Percentiles rank a stretch among this genome's conserved stretches.
phyloP scores from a whole-genome alignment of 2,329 filamentous ascomycete species.

The Fusarium albosuccineum region DNA sequence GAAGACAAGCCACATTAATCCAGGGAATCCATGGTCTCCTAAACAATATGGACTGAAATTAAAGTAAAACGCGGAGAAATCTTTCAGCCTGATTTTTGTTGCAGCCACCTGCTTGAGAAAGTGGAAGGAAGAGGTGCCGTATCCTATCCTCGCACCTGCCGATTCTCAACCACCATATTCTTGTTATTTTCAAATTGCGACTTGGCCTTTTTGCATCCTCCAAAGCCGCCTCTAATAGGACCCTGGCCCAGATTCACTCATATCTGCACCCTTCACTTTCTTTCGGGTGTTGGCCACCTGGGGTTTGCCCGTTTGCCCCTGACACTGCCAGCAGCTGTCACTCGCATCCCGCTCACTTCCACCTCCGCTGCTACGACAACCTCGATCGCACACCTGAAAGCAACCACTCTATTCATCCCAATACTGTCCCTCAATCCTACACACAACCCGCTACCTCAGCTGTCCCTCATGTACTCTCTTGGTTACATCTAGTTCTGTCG shows the following conservation, averaged over 20 bases:
- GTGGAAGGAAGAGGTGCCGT: background rate
- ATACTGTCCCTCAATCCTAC: conserved; percentile 15
- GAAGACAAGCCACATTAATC: too few species aligned
- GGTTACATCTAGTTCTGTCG: conserved; percentile 7
- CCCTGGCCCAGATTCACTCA: background rate
- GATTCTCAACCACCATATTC: too few species aligned
- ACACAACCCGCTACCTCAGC: background rate
- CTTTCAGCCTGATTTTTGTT: too few species aligned
- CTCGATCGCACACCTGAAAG: background rate
- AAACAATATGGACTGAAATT: too few species aligned
- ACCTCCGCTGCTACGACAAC: background rate
- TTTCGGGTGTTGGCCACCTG: background rate
- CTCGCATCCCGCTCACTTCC: background rate
- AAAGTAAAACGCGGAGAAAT: too few species aligned
- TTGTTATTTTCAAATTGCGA: too few species aligned
- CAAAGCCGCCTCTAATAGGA: background rate
- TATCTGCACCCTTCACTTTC: too few species aligned
- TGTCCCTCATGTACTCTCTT: conserved; percentile 6
- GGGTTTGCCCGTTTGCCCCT: conserved; percentile 11
- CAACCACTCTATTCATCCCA: background rate
- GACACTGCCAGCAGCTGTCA: conserved; percentile 21
- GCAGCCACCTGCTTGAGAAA: background rate
- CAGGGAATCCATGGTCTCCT: too few species aligned
- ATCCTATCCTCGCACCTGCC: too few species aligned
- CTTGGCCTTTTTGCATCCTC: background rate